Evolutionary conservation across 164 flowering plant genomes (phyloP).

Genomic region (Magnolia sinica): DNA sequence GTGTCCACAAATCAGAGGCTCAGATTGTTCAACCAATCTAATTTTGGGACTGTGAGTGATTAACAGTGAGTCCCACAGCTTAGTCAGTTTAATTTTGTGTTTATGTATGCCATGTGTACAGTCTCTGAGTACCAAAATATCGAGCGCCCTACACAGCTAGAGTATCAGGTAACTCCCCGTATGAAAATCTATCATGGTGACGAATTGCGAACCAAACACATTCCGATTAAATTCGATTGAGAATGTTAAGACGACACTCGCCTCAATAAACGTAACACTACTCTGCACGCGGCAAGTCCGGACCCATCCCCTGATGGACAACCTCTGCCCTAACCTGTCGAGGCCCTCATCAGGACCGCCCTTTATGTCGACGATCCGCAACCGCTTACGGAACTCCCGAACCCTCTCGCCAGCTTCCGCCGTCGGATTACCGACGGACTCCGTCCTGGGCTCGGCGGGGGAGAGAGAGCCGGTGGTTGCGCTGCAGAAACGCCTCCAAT

Average conservation of each 20-base stretch:
- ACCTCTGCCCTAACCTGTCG: slow-evolving; percentile 54
- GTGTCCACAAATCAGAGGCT: too few relatives aligned
- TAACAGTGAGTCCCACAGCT: too few relatives aligned
- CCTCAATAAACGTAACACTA: slow-evolving; percentile 83
- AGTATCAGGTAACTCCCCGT: neutral
- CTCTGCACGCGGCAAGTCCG: slow-evolving; percentile 83
- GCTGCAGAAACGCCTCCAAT: slow-evolving; percentile 31
- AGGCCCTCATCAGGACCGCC: slow-evolving; percentile 75
- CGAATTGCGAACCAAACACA: neutral
- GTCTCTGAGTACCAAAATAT: neutral
- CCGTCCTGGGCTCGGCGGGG: slow-evolving; percentile 31
- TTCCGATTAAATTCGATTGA: neutral
- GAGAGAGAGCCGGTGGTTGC: slow-evolving; percentile 30
- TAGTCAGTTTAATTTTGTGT: neutral
- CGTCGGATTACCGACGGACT: slow-evolving; percentile 21
- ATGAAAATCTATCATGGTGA: neutral
- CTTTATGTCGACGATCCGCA: slow-evolving; percentile 67
- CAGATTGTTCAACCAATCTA: too few relatives aligned
- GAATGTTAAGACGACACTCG: slow-evolving; percentile 5
- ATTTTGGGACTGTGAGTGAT: too few relatives aligned
- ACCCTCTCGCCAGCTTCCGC: slow-evolving; percentile 36
- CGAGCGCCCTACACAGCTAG: neutral
- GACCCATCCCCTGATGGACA: slow-evolving; percentile 86
- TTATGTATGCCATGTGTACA: neutral
- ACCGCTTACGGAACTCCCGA: slow-evolving; percentile 53